Conservation (phyloP, 768 basidiomycete species). For the Tubosaeta brunneosetosa region DNA sequence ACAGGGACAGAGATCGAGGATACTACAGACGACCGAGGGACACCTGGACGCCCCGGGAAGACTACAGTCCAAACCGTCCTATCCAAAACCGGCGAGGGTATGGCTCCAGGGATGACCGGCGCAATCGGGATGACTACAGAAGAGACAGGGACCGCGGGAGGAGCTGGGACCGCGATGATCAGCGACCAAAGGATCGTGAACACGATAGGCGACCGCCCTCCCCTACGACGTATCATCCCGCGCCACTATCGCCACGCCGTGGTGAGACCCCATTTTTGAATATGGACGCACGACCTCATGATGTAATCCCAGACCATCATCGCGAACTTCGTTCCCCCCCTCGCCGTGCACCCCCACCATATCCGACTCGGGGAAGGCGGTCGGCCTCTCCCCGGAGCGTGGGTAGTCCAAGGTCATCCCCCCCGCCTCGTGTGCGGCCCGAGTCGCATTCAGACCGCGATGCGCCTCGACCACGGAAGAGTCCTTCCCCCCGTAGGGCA, state of each 20-base stretch:
- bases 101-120: slow-evolving; percentile 14
- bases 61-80: slow-evolving; percentile 18
- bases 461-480: slow-evolving; percentile 8
- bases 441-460: slow-evolving; percentile 10
- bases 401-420: slow-evolving; percentile 19
- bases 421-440: slow-evolving; percentile 8
- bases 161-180: slow-evolving; percentile 22
- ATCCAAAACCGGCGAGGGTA: slow-evolving; percentile 12
- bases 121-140: slow-evolving; percentile 20
- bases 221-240: slow-evolving; percentile 10
- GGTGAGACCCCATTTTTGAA: slow-evolving; percentile 12
- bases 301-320: slow-evolving; percentile 12
- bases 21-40: slow-evolving; percentile 17
- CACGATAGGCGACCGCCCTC: slow-evolving; percentile 20
- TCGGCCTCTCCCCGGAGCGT: slow-evolving; percentile 19
- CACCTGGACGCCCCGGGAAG: slow-evolving; percentile 11
- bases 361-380: slow-evolving; percentile 18
- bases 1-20: slow-evolving; percentile 18
- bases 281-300: neutral
- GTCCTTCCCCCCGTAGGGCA: slow-evolving; percentile 8
- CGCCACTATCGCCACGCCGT: slow-evolving; percentile 22
- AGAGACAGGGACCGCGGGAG: slow-evolving; percentile 18
- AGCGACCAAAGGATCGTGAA: slow-evolving; percentile 17
- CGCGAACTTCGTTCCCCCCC: slow-evolving; percentile 4
- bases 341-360: slow-evolving; percentile 13